Evolutionary conservation across 306 rosid species (phyloP).

Genomic region (Urtica urens): DNA sequence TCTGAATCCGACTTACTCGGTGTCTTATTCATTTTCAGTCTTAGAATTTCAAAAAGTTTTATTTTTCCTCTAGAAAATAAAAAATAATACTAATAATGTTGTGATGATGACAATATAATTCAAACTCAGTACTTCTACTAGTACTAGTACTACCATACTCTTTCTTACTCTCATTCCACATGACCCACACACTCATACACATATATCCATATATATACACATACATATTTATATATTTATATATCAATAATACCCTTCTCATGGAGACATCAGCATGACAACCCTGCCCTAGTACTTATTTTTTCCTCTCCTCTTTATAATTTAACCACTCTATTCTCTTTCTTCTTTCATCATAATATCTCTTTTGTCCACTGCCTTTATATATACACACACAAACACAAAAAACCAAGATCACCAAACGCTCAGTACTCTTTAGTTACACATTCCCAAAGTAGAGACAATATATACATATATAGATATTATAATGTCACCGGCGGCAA

Average conservation of each 20-base stretch:
- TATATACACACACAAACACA: conserved; percentile 15
- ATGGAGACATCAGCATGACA: conserved; percentile 48
- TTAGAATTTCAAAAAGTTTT: neutral
- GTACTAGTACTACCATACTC: conserved; percentile 15
- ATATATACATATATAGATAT: neutral
- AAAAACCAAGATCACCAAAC: neutral
- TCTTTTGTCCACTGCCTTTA: conserved; percentile 32
- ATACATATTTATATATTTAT: neutral
- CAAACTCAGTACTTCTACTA: conserved; percentile 7
- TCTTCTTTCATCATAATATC: conserved; percentile 37
- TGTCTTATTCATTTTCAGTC: conserved; percentile 30
- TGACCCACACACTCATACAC: neutral
- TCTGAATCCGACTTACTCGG: conserved; percentile 21
- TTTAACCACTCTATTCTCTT: conserved; percentile 31
- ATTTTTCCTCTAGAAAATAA: neutral
- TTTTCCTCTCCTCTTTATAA: conserved; percentile 34
- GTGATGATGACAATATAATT: conserved; percentile 53
- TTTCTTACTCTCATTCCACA: conserved; percentile 9
- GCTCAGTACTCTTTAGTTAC: neutral
- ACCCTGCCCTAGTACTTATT: conserved; percentile 28
- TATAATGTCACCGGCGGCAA: conserved; percentile 43
- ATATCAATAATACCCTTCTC: conserved; percentile 33
- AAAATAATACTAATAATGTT: conserved; percentile 24
- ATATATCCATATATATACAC: neutral
- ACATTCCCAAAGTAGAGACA: neutral